Base-by-base conservation (phyloP, 768 basidiomycete species). In the Phylloporus sp. region DNA sequence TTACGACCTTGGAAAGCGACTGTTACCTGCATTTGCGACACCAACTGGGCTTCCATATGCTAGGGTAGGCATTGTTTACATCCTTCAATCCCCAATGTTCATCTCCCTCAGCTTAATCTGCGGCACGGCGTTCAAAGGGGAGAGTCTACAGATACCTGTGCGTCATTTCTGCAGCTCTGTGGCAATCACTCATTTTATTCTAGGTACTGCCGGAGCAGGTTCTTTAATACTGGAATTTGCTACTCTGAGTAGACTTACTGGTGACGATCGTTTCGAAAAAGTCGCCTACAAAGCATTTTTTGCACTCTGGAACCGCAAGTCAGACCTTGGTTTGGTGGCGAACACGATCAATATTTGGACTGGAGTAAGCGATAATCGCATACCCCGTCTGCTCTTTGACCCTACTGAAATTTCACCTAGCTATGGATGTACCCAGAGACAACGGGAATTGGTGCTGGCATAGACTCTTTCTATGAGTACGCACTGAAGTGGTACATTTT, bases 391-490 rank as follows among this genome's bases (percentile, higher is more conserved):
- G 16, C 29, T 34, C 35, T 16, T 46, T 43, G 26, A 2, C 31
- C 36, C 20, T 45, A 50, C 60, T 44, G 50, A 59, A 38, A 43
- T 45, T 31, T 47, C 45, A 13, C 53, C 11, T 22, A 63, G 90
- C 67, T 72, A 31, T 97, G 93, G 93, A 80, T 78, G 13, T 69
- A 74, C 43, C 91, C 93, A 16, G 86, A 91, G 55, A 70, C 86
- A 7, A 85, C 84, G 24, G 81, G 87, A 2, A 88, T 95, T 28
- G 95, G 95, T 23, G 97, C 97, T 6, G 97, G 97, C 1, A 85
- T 97, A 38, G 97, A 98, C 66, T 93, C 90, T 4, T 97, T 95
- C 67, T 94, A 88, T 64, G 97, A 99, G 65, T 95, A 95, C 68
- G 89, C 92, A 11, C 69, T 94, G 39, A 95, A 95, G 63, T 92